These are phyloP conservation scores for Phyllosticta capitalensis DNA, from an alignment of 2,329 filamentous ascomycete species.

Conservation along the genomic window DNA sequence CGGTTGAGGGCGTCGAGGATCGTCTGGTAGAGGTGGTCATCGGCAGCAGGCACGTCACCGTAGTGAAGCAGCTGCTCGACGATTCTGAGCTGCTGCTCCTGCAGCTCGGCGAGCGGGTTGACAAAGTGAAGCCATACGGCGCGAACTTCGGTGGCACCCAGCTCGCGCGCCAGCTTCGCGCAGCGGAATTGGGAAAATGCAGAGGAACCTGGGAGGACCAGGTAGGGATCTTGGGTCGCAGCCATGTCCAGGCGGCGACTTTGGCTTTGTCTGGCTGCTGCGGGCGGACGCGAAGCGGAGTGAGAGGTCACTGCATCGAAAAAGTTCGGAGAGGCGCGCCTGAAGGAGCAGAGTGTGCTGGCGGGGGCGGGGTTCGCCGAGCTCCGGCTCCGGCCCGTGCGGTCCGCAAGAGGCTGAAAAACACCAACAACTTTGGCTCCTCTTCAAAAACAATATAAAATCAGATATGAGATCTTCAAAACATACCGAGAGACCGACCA, in stretches of 20 bases:
- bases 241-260: slow-evolving; percentile 13
- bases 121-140: slow-evolving; percentile 45
- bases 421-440: not conserved
- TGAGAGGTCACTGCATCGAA: slow-evolving; percentile 10
- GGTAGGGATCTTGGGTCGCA: slow-evolving; percentile 24
- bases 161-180: slow-evolving; percentile 34
- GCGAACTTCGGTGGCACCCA: slow-evolving; percentile 38
- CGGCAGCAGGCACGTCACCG: slow-evolving; percentile 42
- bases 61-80: slow-evolving; percentile 53
- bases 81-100: slow-evolving; percentile 38
- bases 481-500: not conserved
- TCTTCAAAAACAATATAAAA: not conserved
- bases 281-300: too few species aligned
- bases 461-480: not conserved
- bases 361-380: slow-evolving; percentile 10
- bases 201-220: slow-evolving; percentile 41
- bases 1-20: slow-evolving; percentile 40
- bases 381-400: not conserved
- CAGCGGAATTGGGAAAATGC: slow-evolving; percentile 47
- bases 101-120: slow-evolving; percentile 31
- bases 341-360: slow-evolving; percentile 6
- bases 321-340: slow-evolving; percentile 10
- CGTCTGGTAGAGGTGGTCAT: slow-evolving; percentile 35
- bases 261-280: slow-evolving; percentile 1
- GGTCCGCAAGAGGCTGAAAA: not conserved